Evolutionary conservation across 768 basidiomycete genomes (phyloP), one percentile per base, ranked within the genome.

Genomic region (Kockovaella imperatae): DNA sequence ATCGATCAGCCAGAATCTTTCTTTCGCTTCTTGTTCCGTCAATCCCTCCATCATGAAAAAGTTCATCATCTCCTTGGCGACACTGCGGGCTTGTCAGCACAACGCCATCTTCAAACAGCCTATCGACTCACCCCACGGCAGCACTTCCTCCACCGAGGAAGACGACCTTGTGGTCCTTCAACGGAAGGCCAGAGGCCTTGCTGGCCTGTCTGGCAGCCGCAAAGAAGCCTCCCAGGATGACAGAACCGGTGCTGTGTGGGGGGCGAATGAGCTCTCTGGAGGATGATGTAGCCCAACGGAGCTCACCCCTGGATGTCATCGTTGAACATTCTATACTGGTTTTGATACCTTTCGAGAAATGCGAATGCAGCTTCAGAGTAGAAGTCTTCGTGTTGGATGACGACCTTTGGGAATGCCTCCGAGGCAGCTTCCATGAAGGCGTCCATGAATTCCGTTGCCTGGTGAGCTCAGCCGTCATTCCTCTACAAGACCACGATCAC

Each of bases 91-190:
- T 10, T 10, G 41, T 54, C 42, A 60, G 45, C 50, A 17, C 14
- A 2, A 21, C 4, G 5, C 31, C 47, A 18, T 8, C 14, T 11
- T 5, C 13, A 36, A 18, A 10, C 24, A 21, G 13, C 18, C 2
- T 8, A 4, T 21, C 24, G 35, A 48, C 60, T 55, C 42, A 65
- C 63, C 63, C 91, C 45, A 95, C 85, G 53, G 88, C 90, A 2
- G 87, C 86, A 21, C 83, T 85, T 4, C 91, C 91, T 3, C 90
- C 87, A 15, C 91, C 91, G 46, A 87, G 83, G 77, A 96, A 93
- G 35, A 93, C 79, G 60, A 95, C 87, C 31, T 82, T 80, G 63
- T 93, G 90, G 25, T 82, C 79, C 28, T 75, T 74, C 32, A 88
- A 74, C 6, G 84, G 77, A 6, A 73, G 72, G 4, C 82, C 82